phyloP scores from a whole-genome alignment of 768 basidiomycete genomes.

The Termitomyces sp. region DNA sequence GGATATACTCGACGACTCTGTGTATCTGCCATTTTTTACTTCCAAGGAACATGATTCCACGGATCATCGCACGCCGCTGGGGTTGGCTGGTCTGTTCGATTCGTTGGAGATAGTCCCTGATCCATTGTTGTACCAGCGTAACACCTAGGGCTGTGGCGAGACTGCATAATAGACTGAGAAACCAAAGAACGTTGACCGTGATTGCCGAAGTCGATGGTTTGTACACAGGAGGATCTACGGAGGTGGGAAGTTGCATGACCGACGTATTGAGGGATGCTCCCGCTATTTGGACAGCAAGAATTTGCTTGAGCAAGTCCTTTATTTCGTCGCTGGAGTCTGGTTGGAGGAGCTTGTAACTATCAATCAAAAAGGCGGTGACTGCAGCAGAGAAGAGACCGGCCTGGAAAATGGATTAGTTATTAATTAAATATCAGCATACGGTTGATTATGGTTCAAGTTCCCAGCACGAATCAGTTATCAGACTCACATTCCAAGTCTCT shows the following conservation, averaged over 20 bases:
- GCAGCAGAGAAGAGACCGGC: slow-evolving; percentile 40
- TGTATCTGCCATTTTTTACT: slow-evolving; percentile 2
- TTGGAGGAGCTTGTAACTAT: slow-evolving; percentile 29
- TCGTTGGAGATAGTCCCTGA: slow-evolving; percentile 1
- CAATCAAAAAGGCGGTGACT: slow-evolving; percentile 33
- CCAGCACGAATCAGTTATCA: too few species aligned
- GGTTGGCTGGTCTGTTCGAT: not conserved
- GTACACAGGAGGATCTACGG: not conserved
- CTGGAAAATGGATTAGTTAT: too few species aligned
- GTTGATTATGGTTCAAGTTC: too few species aligned
- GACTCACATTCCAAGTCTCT: too few species aligned
- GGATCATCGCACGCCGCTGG: not conserved
- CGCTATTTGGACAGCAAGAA: slow-evolving; percentile 2
- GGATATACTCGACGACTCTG: not conserved
- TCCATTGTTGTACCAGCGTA: slow-evolving; percentile 16
- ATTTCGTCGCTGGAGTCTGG: slow-evolving; percentile 24
- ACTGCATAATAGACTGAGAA: not conserved
- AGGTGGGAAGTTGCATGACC: not conserved
- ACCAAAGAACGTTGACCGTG: slow-evolving; percentile 25
- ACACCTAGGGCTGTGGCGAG: slow-evolving; percentile 22
- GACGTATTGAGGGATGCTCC: slow-evolving; percentile 4
- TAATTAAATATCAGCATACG: too few species aligned
- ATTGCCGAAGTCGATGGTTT: slow-evolving; percentile 15
- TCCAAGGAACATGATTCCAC: slow-evolving; percentile 1
- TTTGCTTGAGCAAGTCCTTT: slow-evolving; percentile 20